Evolutionary conservation across 805 yeast species (phyloP), one percentile per base, ranked within the genome.

Genomic region (Candida ovalis): DNA sequence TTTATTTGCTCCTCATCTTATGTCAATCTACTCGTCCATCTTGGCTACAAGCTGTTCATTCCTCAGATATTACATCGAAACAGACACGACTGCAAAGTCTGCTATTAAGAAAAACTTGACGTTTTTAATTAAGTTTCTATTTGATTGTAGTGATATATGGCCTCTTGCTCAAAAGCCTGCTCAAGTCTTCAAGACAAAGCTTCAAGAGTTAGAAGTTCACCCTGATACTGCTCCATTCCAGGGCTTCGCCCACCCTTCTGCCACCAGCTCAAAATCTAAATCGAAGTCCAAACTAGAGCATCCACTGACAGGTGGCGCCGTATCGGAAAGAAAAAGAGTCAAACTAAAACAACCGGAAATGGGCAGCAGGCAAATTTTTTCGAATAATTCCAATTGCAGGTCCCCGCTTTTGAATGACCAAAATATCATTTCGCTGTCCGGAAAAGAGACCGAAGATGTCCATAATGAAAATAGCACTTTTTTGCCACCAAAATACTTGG

Each of bases 21-120:
- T 73, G 49, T 72, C 74, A 40, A 76, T 74, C 3, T 75, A 75
- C 52, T 70, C 76, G 52, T 64, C 75, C 28, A 72, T 75, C 55
- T 62, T 74, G 42, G 69, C 76, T 13, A 69, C 74, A 9, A 73
- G 78, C 13, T 70, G 73, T 23, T 64, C 72, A 13, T 60, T 74
- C 28, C 45, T 48, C 49, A 43, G 45, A 17, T 45, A 37, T 18
- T 30, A 43, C 21, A 37, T 40, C 18, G 38, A 45, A 2, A 10
- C 35, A 2, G 44, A 40, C 25, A 15, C 24, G 15, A 15, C 27
- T 8, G 37, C 44, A 30, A 42, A 39, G 24, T 2, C 12, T 4
- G 43, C 38, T 24, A 42, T 47, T 18, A 40, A 44, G 15, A 45
- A 30, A 30, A 44, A 42, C 24, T 27, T 50, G 13, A 33, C 35